These are phyloP conservation scores for Aspergillus glaucus DNA, from an alignment of 2,329 filamentous ascomycete genomes.

Conservation along the genomic window DNA sequence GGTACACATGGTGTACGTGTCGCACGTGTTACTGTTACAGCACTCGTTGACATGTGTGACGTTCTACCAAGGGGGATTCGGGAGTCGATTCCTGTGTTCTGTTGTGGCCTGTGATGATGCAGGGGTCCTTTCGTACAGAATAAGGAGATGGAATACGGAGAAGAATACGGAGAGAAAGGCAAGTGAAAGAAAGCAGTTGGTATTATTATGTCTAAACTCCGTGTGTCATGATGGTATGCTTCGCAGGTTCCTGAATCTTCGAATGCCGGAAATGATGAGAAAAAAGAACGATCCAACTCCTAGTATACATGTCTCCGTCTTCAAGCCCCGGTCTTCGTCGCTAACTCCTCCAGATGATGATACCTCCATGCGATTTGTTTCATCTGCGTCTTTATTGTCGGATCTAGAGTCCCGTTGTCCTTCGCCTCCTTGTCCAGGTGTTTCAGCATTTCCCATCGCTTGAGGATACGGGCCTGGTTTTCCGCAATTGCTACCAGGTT, in stretches of 20 bases:
- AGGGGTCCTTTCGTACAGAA: background rate
- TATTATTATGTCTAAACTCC: conserved; percentile 1
- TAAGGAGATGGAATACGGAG: background rate
- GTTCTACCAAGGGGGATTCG: background rate
- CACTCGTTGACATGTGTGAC: conserved; percentile 13
- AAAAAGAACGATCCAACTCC: background rate
- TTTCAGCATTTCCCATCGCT: conserved; percentile 31
- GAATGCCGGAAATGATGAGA: conserved; percentile 23
- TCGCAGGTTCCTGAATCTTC: conserved; percentile 15
- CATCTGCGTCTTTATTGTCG: conserved; percentile 26
- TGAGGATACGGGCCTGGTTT: conserved; percentile 27
- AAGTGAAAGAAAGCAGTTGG: conserved; percentile 1
- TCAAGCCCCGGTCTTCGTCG: conserved; percentile 17
- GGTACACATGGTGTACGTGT: background rate
- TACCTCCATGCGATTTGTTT: conserved; percentile 31
- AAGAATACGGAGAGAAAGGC: background rate
- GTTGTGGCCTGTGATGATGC: background rate
- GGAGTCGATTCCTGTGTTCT: background rate
- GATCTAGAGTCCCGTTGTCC: conserved; percentile 24
- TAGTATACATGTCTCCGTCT: background rate
- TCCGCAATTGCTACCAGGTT: conserved; percentile 30
- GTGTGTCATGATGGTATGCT: conserved; percentile 1
- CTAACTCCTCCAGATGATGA: conserved; percentile 26
- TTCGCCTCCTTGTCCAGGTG: conserved; percentile 27
- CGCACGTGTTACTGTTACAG: conserved; percentile 14